Evolutionary conservation across 208 protist species (phyloP), one percentile per base, ranked within the genome.

Genomic region (Leishmania lainsoni): DNA sequence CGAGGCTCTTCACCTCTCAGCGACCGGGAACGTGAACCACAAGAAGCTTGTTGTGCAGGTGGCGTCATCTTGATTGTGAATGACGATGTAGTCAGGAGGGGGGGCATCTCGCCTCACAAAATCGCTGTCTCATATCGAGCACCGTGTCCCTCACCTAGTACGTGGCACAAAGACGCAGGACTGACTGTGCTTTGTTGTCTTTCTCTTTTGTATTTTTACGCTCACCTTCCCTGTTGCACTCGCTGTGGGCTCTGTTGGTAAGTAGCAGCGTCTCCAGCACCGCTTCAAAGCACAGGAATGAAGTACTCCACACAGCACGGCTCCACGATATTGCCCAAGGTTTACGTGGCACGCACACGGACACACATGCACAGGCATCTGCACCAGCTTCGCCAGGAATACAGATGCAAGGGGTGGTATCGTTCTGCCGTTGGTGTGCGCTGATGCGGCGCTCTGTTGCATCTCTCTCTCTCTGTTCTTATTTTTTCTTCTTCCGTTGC

Each of bases 21-120:
- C 81, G 5, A 78, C 81, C 1, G 81, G 81, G 1, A 80, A 78
- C 49, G 68, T 63, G 42, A 56, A 66, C 16, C 78, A 77, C 49
- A 72, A 75, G 29, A 84, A 84, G 76, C 71, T 84, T 42, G 68
- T 84, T 49, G 75, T 84, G 42, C 81, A 74, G 32, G 81, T 84
- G 32, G 29, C 58, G 20, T 65, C 81, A 29, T 70, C 81, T 2
- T 81, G 54, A 63, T 9, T 2, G 1, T 26, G 48, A 6, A 17
- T 26, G 32, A n/a, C 6, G 17, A 61, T 35, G 29, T 48, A 5
- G 42, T 29, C 14, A 48, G 66, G 52, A 20, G 52, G 52, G 22
- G 52, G 10, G 52, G 52, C 70, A 52, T 58, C n/a, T 54, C 48
- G 5, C 42, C 5, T n/a, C 39, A 20, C 48, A 48, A 39, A 71